These are phyloP conservation scores for Acer negundo DNA, from an alignment of 345 rosid species.

Conservation along the genomic window DNA sequence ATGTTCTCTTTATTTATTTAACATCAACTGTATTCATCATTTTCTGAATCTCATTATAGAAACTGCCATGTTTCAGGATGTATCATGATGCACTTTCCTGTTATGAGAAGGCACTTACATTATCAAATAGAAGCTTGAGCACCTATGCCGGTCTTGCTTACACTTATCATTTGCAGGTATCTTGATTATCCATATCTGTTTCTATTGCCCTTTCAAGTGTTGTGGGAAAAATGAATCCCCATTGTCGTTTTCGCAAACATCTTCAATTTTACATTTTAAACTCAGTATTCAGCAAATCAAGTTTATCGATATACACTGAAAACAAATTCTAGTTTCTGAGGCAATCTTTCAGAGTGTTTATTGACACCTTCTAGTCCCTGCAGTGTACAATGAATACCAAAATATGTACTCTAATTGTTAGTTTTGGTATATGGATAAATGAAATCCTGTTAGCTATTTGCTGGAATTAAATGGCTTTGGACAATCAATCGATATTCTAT, in stretches of 20 bases:
- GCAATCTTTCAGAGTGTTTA: not conserved
- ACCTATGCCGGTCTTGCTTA: constrained; percentile 98
- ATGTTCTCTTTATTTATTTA: not conserved
- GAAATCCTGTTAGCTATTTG: not conserved
- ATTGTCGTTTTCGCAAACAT: not conserved
- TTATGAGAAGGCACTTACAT: constrained; percentile 83
- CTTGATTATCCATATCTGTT: constrained; percentile 4
- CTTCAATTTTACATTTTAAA: not conserved
- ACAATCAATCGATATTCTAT: not conserved
- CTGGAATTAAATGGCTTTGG: not conserved
- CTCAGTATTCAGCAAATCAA: not conserved
- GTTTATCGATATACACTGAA: not conserved
- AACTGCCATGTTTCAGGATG: constrained; percentile 51
- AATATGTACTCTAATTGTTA: not conserved
- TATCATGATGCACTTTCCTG: constrained; percentile 63
- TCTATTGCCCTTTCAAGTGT: not conserved
- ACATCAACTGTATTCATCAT: not conserved
- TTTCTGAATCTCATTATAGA: constrained; percentile 22
- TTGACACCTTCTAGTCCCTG: not conserved
- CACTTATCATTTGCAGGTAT: constrained; percentile 91
- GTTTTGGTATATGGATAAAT: not conserved
- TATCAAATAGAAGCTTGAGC: constrained; percentile 82
- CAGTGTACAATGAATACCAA: not conserved
- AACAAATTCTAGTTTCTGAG: not conserved
- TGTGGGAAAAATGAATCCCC: not conserved